Percentiles rank a stretch among this genome's conserved stretches.
phyloP scores from a whole-genome alignment of 1,284 basidiomycete species.

The Ganoderma sp. region DNA sequence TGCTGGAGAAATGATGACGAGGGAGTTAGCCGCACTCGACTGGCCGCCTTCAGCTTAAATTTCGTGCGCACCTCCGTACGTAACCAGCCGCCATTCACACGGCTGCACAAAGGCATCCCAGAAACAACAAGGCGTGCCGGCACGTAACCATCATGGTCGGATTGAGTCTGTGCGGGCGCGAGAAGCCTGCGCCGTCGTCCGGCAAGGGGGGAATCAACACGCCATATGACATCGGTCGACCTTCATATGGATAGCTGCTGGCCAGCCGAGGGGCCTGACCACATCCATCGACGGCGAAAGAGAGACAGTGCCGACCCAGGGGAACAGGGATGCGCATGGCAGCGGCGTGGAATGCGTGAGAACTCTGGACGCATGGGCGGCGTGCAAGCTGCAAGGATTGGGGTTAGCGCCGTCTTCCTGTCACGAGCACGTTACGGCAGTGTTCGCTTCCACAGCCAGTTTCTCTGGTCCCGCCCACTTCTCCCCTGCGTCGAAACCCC shows the following conservation, averaged over 20 bases:
- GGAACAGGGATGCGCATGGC: no score
- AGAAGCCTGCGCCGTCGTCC: no score
- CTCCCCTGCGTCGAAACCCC: background rate
- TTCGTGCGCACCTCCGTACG: background rate
- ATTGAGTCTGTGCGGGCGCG: no score
- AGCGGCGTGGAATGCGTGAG: no score
- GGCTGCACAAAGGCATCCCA: background rate
- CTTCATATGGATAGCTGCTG: no score
- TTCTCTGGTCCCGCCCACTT: background rate
- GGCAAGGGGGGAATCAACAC: no score
- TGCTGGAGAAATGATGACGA: background rate
- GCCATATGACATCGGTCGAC: no score
- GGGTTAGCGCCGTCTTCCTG: no score
- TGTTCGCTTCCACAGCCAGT: background rate
- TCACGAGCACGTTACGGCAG: background rate
- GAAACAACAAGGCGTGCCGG: background rate
- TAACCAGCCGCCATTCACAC: background rate
- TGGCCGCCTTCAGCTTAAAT: background rate
- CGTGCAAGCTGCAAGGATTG: background rate
- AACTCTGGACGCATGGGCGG: background rate
- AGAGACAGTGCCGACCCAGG: no score
- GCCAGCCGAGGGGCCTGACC: no score
- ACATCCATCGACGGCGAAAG: background rate
- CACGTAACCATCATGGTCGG: background rate
- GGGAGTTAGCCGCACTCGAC: constrained; percentile 1